Conservation (phyloP, 192 early-diverging fungal species). For the Mortierella hygrophila region DNA sequence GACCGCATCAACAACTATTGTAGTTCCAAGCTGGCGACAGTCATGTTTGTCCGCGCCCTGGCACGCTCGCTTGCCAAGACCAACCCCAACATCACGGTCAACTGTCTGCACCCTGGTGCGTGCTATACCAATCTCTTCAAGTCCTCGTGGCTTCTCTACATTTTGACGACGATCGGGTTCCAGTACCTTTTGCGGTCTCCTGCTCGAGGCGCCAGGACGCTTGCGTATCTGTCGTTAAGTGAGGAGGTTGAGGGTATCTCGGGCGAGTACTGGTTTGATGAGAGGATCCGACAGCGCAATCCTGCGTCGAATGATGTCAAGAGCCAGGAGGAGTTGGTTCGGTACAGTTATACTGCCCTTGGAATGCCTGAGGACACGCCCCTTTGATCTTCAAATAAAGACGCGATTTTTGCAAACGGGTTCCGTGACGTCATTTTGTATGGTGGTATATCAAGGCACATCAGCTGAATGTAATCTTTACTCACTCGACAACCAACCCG, state of each 20-base stretch:
- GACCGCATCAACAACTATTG: conserved; percentile 48
- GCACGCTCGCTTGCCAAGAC: conserved; percentile 17
- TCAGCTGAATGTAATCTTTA: too few relatives aligned
- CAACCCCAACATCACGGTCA: conserved; percentile 42
- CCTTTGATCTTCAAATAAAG: not conserved
- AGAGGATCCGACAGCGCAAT: conserved; percentile 45
- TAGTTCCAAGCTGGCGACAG: conserved; percentile 47
- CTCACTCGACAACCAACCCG: not conserved
- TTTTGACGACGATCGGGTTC: conserved; percentile 45
- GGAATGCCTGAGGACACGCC: conserved; percentile 14
- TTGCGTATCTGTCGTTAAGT: conserved; percentile 38
- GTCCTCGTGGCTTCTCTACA: conserved; percentile 32
- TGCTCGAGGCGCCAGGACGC: conserved; percentile 28
- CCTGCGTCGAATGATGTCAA: conserved; percentile 30
- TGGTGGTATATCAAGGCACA: too few relatives aligned
- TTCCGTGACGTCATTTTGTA: too few relatives aligned
- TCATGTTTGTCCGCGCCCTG: conserved; percentile 24
- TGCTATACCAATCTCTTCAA: conserved; percentile 39
- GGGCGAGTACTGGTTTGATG: conserved; percentile 56
- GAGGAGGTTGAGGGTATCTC: conserved; percentile 52
- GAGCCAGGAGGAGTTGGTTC: conserved; percentile 27
- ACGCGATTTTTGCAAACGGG: too few relatives aligned
- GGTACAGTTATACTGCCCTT: conserved; percentile 29
- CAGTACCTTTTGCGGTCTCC: conserved; percentile 34
- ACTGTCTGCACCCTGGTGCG: conserved; percentile 43